Conservation (phyloP, 164 flowering plant genomes). For the Warburgia ugandensis region DNA sequence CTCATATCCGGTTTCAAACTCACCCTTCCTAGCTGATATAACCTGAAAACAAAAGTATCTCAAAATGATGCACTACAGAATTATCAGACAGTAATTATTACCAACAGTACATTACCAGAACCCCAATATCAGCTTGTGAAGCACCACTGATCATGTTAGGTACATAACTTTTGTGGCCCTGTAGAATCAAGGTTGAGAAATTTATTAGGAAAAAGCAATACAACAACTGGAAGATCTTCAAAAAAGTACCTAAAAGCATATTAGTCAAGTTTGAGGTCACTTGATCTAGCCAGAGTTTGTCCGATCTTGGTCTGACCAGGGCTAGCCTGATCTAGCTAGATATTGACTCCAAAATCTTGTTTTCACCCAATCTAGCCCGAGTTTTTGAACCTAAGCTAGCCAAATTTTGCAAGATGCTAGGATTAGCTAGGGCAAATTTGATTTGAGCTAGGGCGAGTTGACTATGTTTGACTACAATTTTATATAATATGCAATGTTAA, state of each 20-base stretch:
- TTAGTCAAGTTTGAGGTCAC: too few relatives aligned
- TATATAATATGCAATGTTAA: too few relatives aligned
- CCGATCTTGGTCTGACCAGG: too few relatives aligned
- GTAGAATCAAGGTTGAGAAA: conserved; percentile 14
- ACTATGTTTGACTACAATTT: too few relatives aligned
- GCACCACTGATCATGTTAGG: conserved; percentile 99
- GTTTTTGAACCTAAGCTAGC: too few relatives aligned
- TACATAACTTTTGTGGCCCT: conserved; percentile 99
- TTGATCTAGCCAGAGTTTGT: too few relatives aligned
- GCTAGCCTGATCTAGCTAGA: background rate
- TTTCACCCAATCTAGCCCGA: too few relatives aligned
- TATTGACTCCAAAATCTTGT: too few relatives aligned
- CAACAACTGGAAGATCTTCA: background rate
- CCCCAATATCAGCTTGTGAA: conserved; percentile 97
- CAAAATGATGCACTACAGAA: background rate
- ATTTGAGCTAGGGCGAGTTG: too few relatives aligned
- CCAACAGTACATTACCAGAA: conserved; percentile 42
- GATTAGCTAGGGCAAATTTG: too few relatives aligned
- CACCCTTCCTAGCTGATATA: conserved; percentile 98
- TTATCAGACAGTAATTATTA: background rate
- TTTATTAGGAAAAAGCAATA: background rate
- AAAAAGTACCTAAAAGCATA: too few relatives aligned
- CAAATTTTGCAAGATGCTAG: too few relatives aligned
- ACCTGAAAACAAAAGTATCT: conserved; percentile 33
- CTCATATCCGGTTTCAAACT: conserved; percentile 98